phyloP scores from a whole-genome alignment of 108 stramenopile species.

The Stephanodiscus triporus region DNA sequence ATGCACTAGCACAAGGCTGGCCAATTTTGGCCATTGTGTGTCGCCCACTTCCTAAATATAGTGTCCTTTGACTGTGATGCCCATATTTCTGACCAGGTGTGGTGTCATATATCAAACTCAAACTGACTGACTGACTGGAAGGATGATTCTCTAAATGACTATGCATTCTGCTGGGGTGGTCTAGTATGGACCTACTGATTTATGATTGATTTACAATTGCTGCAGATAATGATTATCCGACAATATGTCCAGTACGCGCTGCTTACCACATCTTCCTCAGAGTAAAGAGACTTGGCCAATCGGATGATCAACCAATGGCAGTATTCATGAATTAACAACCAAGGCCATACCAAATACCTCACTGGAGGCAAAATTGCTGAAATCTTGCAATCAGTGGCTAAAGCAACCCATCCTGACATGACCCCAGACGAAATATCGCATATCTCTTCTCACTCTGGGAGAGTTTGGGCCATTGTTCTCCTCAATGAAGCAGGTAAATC shows the following conservation, averaged over 20 bases:
- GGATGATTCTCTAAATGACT: too few species aligned
- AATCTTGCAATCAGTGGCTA: neutral
- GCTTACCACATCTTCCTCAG: neutral
- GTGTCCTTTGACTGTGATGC: too few species aligned
- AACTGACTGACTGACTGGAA: too few species aligned
- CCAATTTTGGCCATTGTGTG: too few species aligned
- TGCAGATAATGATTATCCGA: neutral
- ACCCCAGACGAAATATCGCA: neutral
- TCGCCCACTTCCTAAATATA: too few species aligned
- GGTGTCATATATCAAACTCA: too few species aligned
- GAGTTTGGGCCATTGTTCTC: constrained; percentile 15
- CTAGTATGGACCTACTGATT: too few species aligned
- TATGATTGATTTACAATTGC: too few species aligned
- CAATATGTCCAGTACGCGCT: neutral
- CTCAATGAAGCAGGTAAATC: constrained; percentile 4
- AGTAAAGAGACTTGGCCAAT: neutral
- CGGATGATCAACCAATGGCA: constrained; percentile 1
- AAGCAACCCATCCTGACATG: neutral
- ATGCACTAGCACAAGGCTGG: too few species aligned
- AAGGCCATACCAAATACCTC: too few species aligned
- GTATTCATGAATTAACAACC: neutral
- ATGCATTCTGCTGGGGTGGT: too few species aligned
- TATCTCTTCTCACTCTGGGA: constrained; percentile 9
- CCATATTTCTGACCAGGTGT: too few species aligned
- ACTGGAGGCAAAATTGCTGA: neutral